Conservation (phyloP, 2,329 filamentous ascomycete genomes). For the Magnaporthiopsis poae region DNA sequence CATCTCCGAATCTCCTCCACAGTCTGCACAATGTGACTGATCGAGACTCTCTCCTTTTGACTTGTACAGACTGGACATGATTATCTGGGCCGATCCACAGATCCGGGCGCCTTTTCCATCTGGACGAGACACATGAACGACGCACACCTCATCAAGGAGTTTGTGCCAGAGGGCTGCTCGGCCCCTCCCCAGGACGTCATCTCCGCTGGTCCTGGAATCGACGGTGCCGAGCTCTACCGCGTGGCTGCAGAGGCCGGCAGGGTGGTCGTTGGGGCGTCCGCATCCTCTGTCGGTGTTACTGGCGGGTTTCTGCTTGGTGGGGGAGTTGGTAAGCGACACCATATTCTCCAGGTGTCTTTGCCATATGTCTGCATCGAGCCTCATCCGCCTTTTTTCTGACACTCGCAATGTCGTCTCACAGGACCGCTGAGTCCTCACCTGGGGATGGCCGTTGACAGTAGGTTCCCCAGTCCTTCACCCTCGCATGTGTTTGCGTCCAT, state of each 20-base stretch:
- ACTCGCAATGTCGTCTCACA: not conserved
- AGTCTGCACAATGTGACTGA: not conserved
- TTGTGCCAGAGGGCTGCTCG: not conserved
- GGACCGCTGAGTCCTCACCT: not conserved
- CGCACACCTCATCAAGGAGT: not conserved
- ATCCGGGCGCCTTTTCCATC: not conserved
- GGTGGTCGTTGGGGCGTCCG: not conserved
- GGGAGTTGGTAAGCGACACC: not conserved
- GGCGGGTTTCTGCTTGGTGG: not conserved
- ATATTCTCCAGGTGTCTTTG: no score
- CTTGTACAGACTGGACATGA: not conserved
- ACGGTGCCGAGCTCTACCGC: not conserved
- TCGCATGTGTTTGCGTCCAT: not conserved
- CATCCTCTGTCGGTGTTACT: not conserved
- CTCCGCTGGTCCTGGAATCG: not conserved
- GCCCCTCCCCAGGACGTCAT: not conserved
- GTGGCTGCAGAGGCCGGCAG: not conserved
- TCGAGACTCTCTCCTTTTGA: not conserved
- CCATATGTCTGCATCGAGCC: no score
- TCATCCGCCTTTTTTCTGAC: not conserved
- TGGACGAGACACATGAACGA: not conserved
- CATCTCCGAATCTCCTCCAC: no score
- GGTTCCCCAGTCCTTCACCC: not conserved
- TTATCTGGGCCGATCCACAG: not conserved
- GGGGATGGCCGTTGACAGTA: not conserved